Conservation (phyloP, 495 filamentous ascomycete species). For the Cercophora newfieldiana region DNA sequence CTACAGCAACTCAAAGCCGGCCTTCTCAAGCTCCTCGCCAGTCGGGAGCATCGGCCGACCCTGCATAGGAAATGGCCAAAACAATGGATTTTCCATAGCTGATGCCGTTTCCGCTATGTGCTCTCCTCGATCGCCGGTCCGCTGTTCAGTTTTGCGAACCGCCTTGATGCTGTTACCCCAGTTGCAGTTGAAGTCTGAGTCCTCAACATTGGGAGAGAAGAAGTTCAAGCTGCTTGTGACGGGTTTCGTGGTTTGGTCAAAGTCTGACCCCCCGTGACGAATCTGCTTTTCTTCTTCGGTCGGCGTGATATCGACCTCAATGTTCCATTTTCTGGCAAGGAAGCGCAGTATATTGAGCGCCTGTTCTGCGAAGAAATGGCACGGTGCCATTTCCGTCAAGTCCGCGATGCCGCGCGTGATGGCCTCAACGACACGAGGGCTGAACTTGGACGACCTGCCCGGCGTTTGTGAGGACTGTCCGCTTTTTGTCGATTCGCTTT, state of each 20-base stretch:
- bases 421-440: slow-evolving; percentile 38
- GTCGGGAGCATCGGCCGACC: slow-evolving; percentile 51
- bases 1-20: slow-evolving; percentile 46
- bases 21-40: slow-evolving; percentile 43
- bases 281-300: slow-evolving; percentile 3
- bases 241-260: slow-evolving; percentile 35
- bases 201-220: slow-evolving; percentile 49
- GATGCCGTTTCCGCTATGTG: slow-evolving; percentile 19
- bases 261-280: slow-evolving; percentile 11
- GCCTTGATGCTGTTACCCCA: slow-evolving; percentile 27
- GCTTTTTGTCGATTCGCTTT: slow-evolving; percentile 13
- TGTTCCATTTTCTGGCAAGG: slow-evolving; percentile 58
- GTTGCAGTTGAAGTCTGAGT: slow-evolving; percentile 41
- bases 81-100: slow-evolving; percentile 47
- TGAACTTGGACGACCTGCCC: slow-evolving; percentile 23
- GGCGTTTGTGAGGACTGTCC: slow-evolving; percentile 26
- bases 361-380: slow-evolving; percentile 60
- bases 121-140: slow-evolving; percentile 13
- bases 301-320: slow-evolving; percentile 46
- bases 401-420: slow-evolving; percentile 49
- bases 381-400: slow-evolving; percentile 57
- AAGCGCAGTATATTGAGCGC: slow-evolving; percentile 58
- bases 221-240: slow-evolving; percentile 51
- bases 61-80: slow-evolving; percentile 58
- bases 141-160: slow-evolving; percentile 5